phyloP scores from a whole-genome alignment of 495 filamentous ascomycete genomes.

The Tuber borchii region DNA sequence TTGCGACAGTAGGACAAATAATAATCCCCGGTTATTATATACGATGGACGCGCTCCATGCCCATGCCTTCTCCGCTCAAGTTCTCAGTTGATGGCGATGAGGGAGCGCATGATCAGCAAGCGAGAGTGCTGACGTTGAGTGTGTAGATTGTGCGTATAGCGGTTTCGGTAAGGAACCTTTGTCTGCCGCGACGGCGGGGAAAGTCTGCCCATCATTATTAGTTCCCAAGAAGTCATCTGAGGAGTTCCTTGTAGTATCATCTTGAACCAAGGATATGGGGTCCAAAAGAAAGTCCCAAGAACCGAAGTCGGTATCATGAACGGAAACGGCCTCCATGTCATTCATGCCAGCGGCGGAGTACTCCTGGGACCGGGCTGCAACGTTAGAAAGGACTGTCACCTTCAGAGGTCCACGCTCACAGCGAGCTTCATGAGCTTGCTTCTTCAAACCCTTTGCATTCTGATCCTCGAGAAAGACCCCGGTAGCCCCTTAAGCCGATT shows the following conservation, averaged over 20 bases:
- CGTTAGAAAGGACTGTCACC: neutral
- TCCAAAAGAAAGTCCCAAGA: neutral
- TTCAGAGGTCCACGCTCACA: neutral
- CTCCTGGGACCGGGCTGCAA: neutral
- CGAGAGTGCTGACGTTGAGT: constrained; percentile 9
- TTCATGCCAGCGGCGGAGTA: neutral
- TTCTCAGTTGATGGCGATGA: neutral
- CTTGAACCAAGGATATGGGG: neutral
- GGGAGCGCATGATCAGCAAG: constrained; percentile 1
- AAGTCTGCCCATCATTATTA: neutral
- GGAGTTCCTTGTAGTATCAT: neutral
- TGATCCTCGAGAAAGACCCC: neutral
- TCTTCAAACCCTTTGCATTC: neutral
- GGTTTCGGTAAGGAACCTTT: neutral
- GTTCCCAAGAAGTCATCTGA: neutral
- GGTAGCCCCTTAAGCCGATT: neutral
- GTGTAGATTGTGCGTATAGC: neutral
- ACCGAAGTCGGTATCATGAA: neutral
- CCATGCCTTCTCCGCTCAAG: constrained; percentile 7
- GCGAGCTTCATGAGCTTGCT: neutral
- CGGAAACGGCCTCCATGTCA: neutral
- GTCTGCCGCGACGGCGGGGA: neutral
- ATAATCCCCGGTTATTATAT: constrained; percentile 59
- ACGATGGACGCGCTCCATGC: neutral
- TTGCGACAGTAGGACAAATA: constrained; percentile 70